Conservation (phyloP, 176 grass and related monocot species). For the Lolium rigidum region DNA sequence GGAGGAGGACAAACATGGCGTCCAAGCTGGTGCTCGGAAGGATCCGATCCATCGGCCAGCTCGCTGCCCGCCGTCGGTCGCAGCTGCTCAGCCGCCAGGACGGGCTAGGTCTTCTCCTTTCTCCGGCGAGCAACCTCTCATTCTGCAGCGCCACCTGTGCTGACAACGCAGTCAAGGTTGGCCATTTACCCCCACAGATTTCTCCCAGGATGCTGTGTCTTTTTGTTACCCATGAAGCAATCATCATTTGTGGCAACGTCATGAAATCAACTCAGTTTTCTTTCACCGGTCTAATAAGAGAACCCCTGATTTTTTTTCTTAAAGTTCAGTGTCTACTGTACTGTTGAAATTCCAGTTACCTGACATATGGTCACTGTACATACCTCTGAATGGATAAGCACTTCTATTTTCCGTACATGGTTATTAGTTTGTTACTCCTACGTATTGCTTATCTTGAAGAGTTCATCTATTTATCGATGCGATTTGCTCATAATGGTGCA, state of each 20-base stretch:
- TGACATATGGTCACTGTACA: not conserved
- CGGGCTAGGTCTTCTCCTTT: not conserved
- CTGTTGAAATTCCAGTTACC: not conserved
- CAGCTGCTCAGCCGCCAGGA: not conserved
- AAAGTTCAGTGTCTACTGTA: not conserved
- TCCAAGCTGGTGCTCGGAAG: conserved; percentile 30
- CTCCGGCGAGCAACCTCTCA: not conserved
- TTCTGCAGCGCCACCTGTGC: not conserved
- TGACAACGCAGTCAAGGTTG: conserved; percentile 34
- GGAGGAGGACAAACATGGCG: conserved; percentile 33
- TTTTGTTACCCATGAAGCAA: not conserved
- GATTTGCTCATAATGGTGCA: conserved; percentile 21
- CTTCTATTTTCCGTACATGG: not conserved
- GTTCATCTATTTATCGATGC: not conserved
- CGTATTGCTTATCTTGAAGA: not conserved
- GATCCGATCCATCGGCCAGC: not conserved
- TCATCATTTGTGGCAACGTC: not conserved
- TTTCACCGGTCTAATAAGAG: not conserved
- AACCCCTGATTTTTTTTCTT: not conserved
- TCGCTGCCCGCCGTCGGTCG: not conserved
- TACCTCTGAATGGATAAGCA: not conserved
- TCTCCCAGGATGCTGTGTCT: not conserved
- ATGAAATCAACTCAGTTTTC: not conserved
- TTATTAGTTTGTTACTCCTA: not conserved
- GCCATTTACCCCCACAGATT: not conserved